phyloP scores from a whole-genome alignment of 2,329 filamentous ascomycete species.

The Trichoderma sp. region DNA sequence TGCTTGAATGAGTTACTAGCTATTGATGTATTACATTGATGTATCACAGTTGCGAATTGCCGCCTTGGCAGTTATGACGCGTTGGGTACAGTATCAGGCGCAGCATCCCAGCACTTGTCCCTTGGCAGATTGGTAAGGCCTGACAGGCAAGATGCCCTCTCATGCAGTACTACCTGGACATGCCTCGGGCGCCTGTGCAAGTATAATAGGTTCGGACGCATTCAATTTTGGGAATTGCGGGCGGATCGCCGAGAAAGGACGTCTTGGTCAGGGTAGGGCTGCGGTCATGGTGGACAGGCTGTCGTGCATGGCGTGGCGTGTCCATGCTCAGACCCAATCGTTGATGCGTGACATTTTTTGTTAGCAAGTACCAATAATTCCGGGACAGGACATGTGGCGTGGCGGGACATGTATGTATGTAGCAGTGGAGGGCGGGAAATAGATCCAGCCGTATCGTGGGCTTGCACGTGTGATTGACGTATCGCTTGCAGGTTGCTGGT shows the following conservation, averaged over 20 bases:
- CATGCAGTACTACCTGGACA: neutral
- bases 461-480: neutral
- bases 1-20: neutral
- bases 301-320: constrained; percentile 18
- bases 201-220: neutral
- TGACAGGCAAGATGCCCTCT: neutral
- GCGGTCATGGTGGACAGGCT: neutral
- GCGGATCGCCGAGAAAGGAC: neutral
- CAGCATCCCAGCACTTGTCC: neutral
- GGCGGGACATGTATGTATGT: neutral
- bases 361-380: neutral
- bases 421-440: neutral
- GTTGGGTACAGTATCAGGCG: neutral
- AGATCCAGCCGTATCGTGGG: neutral
- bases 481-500: neutral
- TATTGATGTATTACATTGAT: neutral
- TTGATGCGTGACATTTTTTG: constrained; percentile 10
- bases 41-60: neutral
- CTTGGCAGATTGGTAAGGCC: neutral
- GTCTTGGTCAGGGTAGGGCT: neutral
- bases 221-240: neutral
- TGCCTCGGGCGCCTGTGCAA: neutral
- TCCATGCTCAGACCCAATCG: constrained; percentile 8
- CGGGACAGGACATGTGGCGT: neutral
- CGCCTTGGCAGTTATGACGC: neutral